These are phyloP conservation scores for Tetradesmus lagerheimii DNA, from an alignment of 139 green algal genomes.

Conservation along the genomic window DNA sequence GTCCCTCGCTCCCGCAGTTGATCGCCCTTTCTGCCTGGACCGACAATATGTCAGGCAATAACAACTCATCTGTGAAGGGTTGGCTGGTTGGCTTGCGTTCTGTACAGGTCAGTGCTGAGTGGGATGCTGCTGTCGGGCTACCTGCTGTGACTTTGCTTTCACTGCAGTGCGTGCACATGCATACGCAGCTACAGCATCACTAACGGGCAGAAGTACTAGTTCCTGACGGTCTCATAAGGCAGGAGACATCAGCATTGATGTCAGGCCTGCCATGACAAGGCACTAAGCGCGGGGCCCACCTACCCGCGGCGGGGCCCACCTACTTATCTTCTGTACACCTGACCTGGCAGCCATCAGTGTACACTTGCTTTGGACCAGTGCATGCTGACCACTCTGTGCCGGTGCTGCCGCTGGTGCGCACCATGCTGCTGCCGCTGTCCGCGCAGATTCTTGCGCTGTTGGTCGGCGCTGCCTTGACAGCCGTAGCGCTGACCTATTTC, in stretches of 20 bases:
- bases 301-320: too few relatives aligned
- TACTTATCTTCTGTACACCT: too few relatives aligned
- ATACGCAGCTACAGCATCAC: too few relatives aligned
- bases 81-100: background rate
- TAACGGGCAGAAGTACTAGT: too few relatives aligned
- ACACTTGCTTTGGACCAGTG: too few relatives aligned
- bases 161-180: too few relatives aligned
- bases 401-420: background rate
- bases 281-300: too few relatives aligned
- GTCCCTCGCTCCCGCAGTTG: background rate
- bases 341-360: too few relatives aligned
- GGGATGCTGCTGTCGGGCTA: background rate
- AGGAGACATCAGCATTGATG: too few relatives aligned
- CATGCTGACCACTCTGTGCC: background rate
- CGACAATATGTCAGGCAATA: background rate
- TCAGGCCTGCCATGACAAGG: too few relatives aligned
- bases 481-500: background rate
- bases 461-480: background rate
- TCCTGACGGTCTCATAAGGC: too few relatives aligned
- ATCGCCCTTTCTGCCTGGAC: background rate
- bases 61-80: background rate
- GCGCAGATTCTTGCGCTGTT: background rate
- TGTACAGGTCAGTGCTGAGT: background rate
- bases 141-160: background rate
- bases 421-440: background rate